These are phyloP conservation scores for Fusarium stilboides DNA, from an alignment of 2,329 filamentous ascomycete species.

Conservation along the genomic window DNA sequence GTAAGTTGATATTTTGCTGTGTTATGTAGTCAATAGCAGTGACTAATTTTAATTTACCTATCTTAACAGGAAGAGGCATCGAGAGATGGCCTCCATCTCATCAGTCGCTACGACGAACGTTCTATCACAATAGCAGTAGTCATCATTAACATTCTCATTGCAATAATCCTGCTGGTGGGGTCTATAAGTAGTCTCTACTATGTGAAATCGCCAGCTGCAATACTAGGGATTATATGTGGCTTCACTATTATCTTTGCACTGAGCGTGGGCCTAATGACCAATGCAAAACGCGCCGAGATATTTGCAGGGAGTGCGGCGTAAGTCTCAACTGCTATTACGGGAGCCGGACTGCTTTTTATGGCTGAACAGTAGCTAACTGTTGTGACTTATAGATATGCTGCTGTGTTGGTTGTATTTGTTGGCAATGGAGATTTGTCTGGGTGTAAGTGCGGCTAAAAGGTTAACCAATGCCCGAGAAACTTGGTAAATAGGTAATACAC, in stretches of 20 bases:
- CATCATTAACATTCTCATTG: not conserved
- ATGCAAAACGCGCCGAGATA: conserved; percentile 19
- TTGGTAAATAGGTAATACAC: too few species aligned
- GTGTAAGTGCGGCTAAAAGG: too few species aligned
- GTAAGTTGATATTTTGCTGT: not conserved
- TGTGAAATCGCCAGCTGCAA: not conserved
- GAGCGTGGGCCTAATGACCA: conserved; percentile 15
- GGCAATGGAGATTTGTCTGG: not conserved
- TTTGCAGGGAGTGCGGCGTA: conserved; percentile 25
- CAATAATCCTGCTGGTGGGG: not conserved
- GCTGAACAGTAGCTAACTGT: not conserved
- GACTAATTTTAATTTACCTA: not conserved
- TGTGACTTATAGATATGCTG: not conserved
- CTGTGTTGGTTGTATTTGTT: conserved; percentile 10
- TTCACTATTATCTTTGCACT: conserved; percentile 20
- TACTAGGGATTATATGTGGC: conserved; percentile 13
- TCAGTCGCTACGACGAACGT: conserved; percentile 9
- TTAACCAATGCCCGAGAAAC: too few species aligned
- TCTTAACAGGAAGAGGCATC: not conserved
- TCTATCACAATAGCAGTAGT: not conserved
- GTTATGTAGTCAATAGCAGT: too few species aligned
- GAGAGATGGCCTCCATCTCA: not conserved
- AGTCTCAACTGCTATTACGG: not conserved
- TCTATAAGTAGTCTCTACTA: conserved; percentile 11
- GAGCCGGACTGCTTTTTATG: too few species aligned